Evolutionary conservation across 345 rosid species (phyloP), one percentile per base, ranked within the genome.

Genomic region (Isatis tinctoria): DNA sequence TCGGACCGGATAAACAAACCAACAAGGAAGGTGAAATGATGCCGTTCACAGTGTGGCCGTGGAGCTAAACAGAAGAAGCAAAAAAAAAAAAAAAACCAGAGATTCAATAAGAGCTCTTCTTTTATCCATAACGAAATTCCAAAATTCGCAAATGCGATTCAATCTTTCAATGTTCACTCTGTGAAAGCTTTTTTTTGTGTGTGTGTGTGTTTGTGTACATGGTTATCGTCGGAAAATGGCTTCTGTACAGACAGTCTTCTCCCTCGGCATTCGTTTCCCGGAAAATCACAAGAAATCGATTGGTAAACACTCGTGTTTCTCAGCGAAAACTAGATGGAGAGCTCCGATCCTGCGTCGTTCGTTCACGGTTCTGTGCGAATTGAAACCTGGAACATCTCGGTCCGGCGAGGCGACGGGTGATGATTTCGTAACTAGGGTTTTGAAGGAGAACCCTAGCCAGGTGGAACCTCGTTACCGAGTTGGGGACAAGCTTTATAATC

Each of bases 401-500:
- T 51, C 84, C 14, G 69, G 82, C 8, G 82, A 74, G 20, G 56
- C 65, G 75, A 74, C 45, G 0, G 77, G 49, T 9, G 92, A 89
- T 37, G 96, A 87, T 76, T 89, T 89, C 75, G 83, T 89, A 17
- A 73, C 90, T 45, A 86, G 79, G 80, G 84, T 87, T 79, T 73
- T 93, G 85, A 83, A 86, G 84, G 86, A 91, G 82, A 89, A 93
- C 52, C 97, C 97, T 35, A 86, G 94, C 82, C 97, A 93, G 64
- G 82, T 88, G 56, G 96, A 90, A 35, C 87, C 96, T 73, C 87
- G 78, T 78, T 89, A 81, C 53, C 72, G 83, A 45, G 78, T 88
- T 62, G 91, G 89, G 0, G 83, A 76, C 17, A 89, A 79, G 83
- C 74, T 90, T 2, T 90, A 82, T 57, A 85, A 82, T 54, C 84